phyloP scores from a whole-genome alignment of 371 early-diverging fungal species.

The Apophysomyces sp. region DNA sequence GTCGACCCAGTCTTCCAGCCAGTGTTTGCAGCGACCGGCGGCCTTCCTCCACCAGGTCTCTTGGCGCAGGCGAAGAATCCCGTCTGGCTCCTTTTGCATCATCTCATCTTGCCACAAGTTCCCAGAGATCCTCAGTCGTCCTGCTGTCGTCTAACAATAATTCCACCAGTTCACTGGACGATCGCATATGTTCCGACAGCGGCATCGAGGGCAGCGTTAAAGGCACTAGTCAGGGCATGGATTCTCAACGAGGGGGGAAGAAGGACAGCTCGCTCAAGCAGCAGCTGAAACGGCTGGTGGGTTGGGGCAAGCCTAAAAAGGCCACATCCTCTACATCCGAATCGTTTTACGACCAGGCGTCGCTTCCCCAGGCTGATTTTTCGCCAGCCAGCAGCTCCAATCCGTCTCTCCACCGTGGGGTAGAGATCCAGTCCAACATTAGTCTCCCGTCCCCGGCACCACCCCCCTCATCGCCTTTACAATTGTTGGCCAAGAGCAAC shows the following conservation, averaged over 20 bases:
- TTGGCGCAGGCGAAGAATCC: background rate
- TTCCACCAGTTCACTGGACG: background rate
- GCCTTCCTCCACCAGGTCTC: background rate
- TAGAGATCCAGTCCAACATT: background rate
- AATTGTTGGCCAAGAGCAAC: background rate
- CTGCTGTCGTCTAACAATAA: background rate
- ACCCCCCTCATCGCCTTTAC: background rate
- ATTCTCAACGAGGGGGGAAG: background rate
- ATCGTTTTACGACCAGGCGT: background rate
- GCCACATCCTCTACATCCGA: background rate
- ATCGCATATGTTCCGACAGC: background rate
- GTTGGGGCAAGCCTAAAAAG: background rate
- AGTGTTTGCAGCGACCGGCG: background rate
- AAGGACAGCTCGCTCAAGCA: background rate
- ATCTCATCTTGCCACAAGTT: background rate
- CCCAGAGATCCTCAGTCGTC: background rate
- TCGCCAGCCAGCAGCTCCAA: background rate
- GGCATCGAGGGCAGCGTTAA: background rate
- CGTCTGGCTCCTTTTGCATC: background rate
- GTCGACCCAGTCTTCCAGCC: background rate
- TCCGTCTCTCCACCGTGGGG: background rate
- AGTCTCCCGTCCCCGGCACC: background rate
- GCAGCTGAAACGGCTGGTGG: background rate
- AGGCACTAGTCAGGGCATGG: background rate
- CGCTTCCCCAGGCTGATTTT: background rate